Base-by-base conservation (phyloP, 2,329 filamentous ascomycete genomes). In the Balansia obtecta region DNA sequence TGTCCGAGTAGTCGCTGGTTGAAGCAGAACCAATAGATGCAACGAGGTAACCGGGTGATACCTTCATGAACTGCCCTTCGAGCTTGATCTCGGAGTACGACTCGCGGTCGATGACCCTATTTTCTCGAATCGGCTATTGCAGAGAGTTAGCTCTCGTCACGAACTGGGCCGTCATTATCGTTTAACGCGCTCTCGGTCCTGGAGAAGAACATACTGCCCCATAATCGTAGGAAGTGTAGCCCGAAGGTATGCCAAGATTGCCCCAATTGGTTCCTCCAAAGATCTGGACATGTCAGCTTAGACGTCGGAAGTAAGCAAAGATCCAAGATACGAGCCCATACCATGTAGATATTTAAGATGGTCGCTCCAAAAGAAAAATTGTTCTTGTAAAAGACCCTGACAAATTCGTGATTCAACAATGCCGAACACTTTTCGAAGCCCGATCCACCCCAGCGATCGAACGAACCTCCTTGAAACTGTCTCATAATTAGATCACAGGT, bases 251-350 rank as follows among this genome's bases (percentile, higher is more conserved):
- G 0, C 86, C 84, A 4, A 88, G 65, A 54, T 88, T 90, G 0
- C 86, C 86, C 87, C 86, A 91, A 61, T 91, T 93, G 0, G 86
- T 90, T 6, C 86, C 87, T 13, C 87, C 87, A 56, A 76, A 86
- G 1, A 76, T 82, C 76, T 78, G 34, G 33, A 38, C 10, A 47
- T 47, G 27, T 48, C 7, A 32, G 12, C 8, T 39, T 2, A 20
- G n/a, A 6, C 6, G 12, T 15, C 13, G 12, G 10, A 46, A 10
- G 10, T 5, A 6, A 46, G 9, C 27, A 6, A 38, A 18, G 18
- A 18, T n/a, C 10, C 37, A 15, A 2, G 18, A 18, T 22, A 42
- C 22, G 22, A 41, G 15, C 1, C 1, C 48, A 56, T 60, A 81
- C 80, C 86, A 90, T 90, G 63, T 89, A 90, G 1, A 88, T 60